Percentiles rank a stretch among this genome's conserved stretches.
These are phyloP conservation scores for Cyclotella sp. DNA, from an alignment of 108 stramenopile species.

Conservation along the genomic window DNA sequence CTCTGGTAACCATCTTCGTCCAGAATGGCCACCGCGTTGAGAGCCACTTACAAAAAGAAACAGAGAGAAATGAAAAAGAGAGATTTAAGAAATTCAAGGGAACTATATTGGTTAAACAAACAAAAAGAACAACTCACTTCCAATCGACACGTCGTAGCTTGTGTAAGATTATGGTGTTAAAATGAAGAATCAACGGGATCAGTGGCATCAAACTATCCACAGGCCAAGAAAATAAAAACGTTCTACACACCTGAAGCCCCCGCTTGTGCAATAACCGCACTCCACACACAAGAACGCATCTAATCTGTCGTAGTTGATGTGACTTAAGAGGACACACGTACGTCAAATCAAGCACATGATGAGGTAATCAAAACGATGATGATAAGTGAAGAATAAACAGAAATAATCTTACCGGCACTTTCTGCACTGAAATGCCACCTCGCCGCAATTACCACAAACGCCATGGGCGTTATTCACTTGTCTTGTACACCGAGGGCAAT, in stretches of 20 bases:
- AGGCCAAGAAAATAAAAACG: not conserved
- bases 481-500: constrained; percentile 93
- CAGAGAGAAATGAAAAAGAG: constrained; percentile 23
- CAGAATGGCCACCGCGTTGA: constrained; percentile 78
- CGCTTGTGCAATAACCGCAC: constrained; percentile 95
- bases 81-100: too few species aligned
- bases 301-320: constrained; percentile 94
- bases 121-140: not conserved
- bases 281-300: constrained; percentile 97
- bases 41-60: constrained; percentile 74
- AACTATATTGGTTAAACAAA: too few species aligned
- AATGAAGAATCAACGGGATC: not conserved
- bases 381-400: not conserved
- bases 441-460: constrained; percentile 95
- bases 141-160: constrained; percentile 10
- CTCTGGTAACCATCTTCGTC: constrained; percentile 63
- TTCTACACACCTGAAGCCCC: constrained; percentile 62
- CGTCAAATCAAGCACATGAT: not conserved
- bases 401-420: constrained; percentile 64
- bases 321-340: constrained; percentile 27
- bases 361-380: not conserved
- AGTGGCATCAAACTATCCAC: not conserved
- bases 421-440: constrained; percentile 95
- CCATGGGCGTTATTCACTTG: constrained; percentile 94
- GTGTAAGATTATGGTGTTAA: not conserved